These are phyloP conservation scores for Peziza echinospora DNA, from an alignment of 495 filamentous ascomycete species.

Conservation along the genomic window DNA sequence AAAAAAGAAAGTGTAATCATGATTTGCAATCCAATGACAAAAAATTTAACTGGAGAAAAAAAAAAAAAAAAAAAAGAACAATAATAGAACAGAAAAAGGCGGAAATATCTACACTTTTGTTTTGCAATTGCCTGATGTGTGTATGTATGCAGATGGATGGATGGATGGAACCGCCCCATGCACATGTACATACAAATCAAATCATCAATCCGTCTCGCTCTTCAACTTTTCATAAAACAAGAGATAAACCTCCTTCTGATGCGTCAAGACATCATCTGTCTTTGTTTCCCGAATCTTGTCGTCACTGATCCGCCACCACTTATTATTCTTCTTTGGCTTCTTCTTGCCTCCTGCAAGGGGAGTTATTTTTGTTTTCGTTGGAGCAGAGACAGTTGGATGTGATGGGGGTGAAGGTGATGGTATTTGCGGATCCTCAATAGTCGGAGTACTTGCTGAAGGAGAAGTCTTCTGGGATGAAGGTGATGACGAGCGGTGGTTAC, in stretches of 20 bases:
- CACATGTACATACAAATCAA: too few relatives aligned
- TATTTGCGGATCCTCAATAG: neutral
- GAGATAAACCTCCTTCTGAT: slow-evolving; percentile 91
- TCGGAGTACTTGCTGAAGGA: neutral
- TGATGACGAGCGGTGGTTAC: neutral
- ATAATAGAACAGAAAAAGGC: too few relatives aligned
- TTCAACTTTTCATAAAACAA: slow-evolving; percentile 73
- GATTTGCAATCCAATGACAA: too few relatives aligned
- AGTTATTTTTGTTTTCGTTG: slow-evolving; percentile 2
- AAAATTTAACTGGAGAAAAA: too few relatives aligned
- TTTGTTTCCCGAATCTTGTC: slow-evolving; percentile 89
- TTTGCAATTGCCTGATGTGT: too few relatives aligned
- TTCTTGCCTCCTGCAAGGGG: slow-evolving; percentile 1
- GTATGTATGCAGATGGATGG: too few relatives aligned
- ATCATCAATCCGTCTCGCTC: too few relatives aligned
- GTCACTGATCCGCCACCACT: slow-evolving; percentile 95
- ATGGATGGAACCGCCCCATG: too few relatives aligned
- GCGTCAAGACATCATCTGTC: slow-evolving; percentile 69
- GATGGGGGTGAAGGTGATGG: neutral
- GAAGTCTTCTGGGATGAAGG: neutral
- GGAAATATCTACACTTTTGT: too few relatives aligned
- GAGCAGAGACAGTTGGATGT: neutral
- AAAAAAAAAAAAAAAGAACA: too few relatives aligned
- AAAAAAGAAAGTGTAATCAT: too few relatives aligned
- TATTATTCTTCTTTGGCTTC: slow-evolving; percentile 14